These are phyloP conservation scores for Elongisporangium undulatum DNA, from an alignment of 352 stramenopile species.

Conservation along the genomic window DNA sequence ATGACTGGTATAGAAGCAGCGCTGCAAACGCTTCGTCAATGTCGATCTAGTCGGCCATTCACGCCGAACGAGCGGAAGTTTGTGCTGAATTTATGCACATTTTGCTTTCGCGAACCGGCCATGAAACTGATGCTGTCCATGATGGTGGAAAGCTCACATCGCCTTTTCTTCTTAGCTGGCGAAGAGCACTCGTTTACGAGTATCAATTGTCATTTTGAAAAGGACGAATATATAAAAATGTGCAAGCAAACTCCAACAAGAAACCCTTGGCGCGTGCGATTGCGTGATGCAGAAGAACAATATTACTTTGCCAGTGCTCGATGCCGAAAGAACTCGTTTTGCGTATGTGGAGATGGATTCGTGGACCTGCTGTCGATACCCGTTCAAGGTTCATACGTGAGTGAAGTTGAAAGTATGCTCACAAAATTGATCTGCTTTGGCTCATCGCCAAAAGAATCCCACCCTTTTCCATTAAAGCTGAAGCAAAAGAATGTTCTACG, in stretches of 20 bases:
- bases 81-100: conserved; percentile 18
- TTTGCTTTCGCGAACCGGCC: conserved; percentile 34
- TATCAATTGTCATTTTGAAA: conserved; percentile 9
- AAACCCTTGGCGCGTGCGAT: conserved; percentile 17
- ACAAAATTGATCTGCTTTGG: conserved; percentile 4
- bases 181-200: background rate
- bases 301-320: conserved; percentile 7
- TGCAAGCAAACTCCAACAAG: conserved; percentile 4
- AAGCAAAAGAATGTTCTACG: conserved; percentile 21
- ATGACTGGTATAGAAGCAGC: conserved; percentile 51
- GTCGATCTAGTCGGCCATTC: conserved; percentile 26
- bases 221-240: conserved; percentile 17
- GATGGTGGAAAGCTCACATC: conserved; percentile 18
- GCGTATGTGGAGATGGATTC: background rate
- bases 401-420: conserved; percentile 11
- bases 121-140: conserved; percentile 27
- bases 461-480: conserved; percentile 16
- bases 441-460: background rate
- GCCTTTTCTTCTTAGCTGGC: conserved; percentile 23
- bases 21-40: conserved; percentile 33
- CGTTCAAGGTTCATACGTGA: conserved; percentile 13
- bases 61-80: conserved; percentile 14
- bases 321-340: background rate
- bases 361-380: conserved; percentile 6
- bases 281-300: conserved; percentile 15